Conservation (phyloP, 805 yeast species). For the Metschnikowia reukaufii region DNA sequence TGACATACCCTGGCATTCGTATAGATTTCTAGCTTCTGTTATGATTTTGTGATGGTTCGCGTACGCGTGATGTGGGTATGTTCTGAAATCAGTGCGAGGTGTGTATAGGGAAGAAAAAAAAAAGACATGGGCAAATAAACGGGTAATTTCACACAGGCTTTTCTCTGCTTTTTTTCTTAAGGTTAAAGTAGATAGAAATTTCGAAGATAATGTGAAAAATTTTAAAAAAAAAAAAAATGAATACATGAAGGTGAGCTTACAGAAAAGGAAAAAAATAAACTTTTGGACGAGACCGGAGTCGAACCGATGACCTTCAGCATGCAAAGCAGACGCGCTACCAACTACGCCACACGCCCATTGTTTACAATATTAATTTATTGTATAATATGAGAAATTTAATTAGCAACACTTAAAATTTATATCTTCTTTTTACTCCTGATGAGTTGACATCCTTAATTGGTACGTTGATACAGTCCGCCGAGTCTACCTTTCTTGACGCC, state of each 20-base stretch:
- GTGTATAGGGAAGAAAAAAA: background rate
- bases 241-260: too few relatives aligned
- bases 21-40: conserved; percentile 4
- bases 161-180: too few relatives aligned
- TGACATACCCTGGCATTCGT: conserved; percentile 33
- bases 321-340: conserved; percentile 84
- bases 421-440: too few relatives aligned
- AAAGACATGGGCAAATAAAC: too few relatives aligned
- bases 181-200: too few relatives aligned
- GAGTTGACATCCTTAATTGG: too few relatives aligned
- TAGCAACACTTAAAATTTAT: too few relatives aligned
- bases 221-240: background rate
- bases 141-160: too few relatives aligned
- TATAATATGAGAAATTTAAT: background rate
- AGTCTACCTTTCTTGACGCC: too few relatives aligned
- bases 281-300: conserved; percentile 77
- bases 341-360: conserved; percentile 75
- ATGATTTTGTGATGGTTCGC: conserved; percentile 8
- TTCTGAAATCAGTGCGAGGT: background rate
- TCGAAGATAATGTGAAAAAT: too few relatives aligned
- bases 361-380: background rate
- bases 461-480: too few relatives aligned
- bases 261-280: background rate
- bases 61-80: conserved; percentile 10
- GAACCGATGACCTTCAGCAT: conserved; percentile 78